These are phyloP conservation scores for Mortierella claussenii DNA, from an alignment of 192 early-diverging fungal species.

Conservation along the genomic window DNA sequence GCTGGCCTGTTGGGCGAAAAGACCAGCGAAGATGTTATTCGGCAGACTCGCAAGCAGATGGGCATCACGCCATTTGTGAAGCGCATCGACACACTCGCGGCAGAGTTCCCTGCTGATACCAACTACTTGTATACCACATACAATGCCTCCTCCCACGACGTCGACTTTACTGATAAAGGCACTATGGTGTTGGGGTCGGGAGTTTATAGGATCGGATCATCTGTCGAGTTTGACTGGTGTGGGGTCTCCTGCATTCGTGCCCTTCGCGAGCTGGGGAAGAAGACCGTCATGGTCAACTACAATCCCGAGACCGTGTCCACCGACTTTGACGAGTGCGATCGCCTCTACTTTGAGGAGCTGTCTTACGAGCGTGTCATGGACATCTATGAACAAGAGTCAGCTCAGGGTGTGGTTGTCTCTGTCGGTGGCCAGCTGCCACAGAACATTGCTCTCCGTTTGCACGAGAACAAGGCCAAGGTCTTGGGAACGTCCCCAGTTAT, in stretches of 20 bases:
- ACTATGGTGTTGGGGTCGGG: constrained; percentile 97
- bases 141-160: constrained; percentile 88
- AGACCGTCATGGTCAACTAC: constrained; percentile 98
- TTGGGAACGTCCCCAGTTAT: constrained; percentile 91
- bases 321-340: constrained; percentile 97
- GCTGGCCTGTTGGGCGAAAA: constrained; percentile 62
- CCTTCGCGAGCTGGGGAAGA: constrained; percentile 80
- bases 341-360: constrained; percentile 98
- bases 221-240: constrained; percentile 99
- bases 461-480: constrained; percentile 80
- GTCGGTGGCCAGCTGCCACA: constrained; percentile 97
- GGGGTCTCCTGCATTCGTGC: constrained; percentile 83
- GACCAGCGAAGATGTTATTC: constrained; percentile 74
- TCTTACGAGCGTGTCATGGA: constrained; percentile 95
- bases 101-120: constrained; percentile 95
- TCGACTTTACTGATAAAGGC: constrained; percentile 87
- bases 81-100: constrained; percentile 95
- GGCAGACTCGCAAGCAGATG: constrained; percentile 71
- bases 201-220: constrained; percentile 96
- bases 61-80: constrained; percentile 92
- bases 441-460: constrained; percentile 92
- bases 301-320: constrained; percentile 99
- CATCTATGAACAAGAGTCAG: constrained; percentile 90
- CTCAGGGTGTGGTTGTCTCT: constrained; percentile 87
- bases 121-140: constrained; percentile 99